Conservation (phyloP, 78 protist species). For the Dictyostelium purpureum region DNA sequence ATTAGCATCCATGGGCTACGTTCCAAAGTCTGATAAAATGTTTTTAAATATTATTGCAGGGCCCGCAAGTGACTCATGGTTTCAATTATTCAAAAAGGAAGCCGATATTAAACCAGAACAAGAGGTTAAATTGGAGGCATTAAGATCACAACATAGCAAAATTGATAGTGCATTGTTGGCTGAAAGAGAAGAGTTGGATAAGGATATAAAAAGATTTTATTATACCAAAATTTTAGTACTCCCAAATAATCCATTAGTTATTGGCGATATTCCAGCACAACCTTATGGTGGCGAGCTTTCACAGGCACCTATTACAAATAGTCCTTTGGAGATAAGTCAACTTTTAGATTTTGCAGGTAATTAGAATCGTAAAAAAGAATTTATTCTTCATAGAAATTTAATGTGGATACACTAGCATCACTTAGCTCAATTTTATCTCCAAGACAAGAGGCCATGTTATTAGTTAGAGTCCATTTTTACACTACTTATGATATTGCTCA, state of each 20-base stretch:
- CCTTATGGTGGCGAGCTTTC: neutral
- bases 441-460: slow-evolving; percentile 56
- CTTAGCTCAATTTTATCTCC: slow-evolving; percentile 37
- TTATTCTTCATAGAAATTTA: slow-evolving; percentile 31
- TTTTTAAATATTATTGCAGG: slow-evolving; percentile 52
- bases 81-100: slow-evolving; percentile 35
- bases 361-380: slow-evolving; percentile 46
- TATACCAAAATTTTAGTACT: slow-evolving; percentile 52
- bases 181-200: slow-evolving; percentile 50
- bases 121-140: slow-evolving; percentile 24
- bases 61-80: slow-evolving; percentile 41
- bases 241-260: slow-evolving; percentile 27
- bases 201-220: slow-evolving; percentile 42
- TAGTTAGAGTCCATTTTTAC: slow-evolving; percentile 45
- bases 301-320: neutral
- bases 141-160: slow-evolving; percentile 14
- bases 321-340: slow-evolving; percentile 58
- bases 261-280: slow-evolving; percentile 21
- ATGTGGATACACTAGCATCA: slow-evolving; percentile 33
- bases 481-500: slow-evolving; percentile 55
- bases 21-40: slow-evolving; percentile 51
- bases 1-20: slow-evolving; percentile 57
- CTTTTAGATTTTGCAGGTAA: slow-evolving; percentile 45
- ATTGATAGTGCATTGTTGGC: neutral
- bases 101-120: slow-evolving; percentile 31